Evolutionary conservation across 192 early-diverging fungal genomes (phyloP), one percentile per base, ranked within the genome.

Genomic region (Backusella psychrophila): DNA sequence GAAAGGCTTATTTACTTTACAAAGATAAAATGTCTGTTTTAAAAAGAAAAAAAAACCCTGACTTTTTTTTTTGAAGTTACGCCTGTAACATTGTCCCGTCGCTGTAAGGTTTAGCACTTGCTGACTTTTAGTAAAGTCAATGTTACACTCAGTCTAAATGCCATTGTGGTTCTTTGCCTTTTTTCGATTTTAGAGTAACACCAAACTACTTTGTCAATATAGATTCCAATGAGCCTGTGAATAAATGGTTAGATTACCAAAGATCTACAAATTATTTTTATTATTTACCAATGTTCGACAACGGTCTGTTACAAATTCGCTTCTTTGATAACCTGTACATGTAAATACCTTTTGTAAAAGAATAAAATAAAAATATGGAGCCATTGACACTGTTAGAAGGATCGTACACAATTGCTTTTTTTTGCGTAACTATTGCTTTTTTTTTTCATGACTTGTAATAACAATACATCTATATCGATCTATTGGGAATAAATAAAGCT

Each of bases 21-120:
- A 63, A 29, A 63, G 56, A 12, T 63, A 63, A 63, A 63, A 63
- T 63, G 26, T 29, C 56, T 63, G 56, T 63, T 63, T 63, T 63
- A 12, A 26, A 33, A 63, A 63, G 11, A 63, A 63, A 63, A 59
- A 59, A 59, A 29, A 12, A 12, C 26, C 3, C 53, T 59, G 21
- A 59, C 8, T 59, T 59, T 59, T 0, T 26, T 29, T 23, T 33
- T 29, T 23, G 0, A 11, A 59, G 53, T 26, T 59, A 59, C 53
- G 21, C 23, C 19, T 19, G n/a, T 59, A 26, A 59, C 11, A 21
- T 59, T 59, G 21, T 8, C 3, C 23, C 9, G 0, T 3, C 56
- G 26, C 56, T 63, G 56, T 23, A 63, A 39, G 2, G 56, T 23
- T 29, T 63, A 26, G 23, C 4, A 11, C 26, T 63, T 29, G 26